phyloP scores from a whole-genome alignment of 1,139 yeast genomes.

The Candida glucosophila region DNA sequence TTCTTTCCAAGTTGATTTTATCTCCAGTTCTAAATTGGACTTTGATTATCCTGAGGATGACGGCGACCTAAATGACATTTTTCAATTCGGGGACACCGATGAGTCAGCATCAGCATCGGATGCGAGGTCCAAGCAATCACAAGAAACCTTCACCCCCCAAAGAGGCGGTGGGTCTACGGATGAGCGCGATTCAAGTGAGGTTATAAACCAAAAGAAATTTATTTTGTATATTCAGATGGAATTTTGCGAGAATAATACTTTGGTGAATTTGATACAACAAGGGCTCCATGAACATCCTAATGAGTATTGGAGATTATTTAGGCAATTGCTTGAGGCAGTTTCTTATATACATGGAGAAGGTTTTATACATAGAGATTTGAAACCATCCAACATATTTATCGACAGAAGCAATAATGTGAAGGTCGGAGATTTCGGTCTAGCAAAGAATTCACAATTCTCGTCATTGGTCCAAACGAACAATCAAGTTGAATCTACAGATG shows the following conservation, averaged over 20 bases:
- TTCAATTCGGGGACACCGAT: slow-evolving; percentile 18
- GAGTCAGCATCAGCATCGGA: slow-evolving; percentile 4
- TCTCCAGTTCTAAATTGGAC: slow-evolving; percentile 57
- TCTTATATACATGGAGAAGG: slow-evolving; percentile 91
- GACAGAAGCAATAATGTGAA: slow-evolving; percentile 84
- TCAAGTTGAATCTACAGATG: slow-evolving; percentile 31
- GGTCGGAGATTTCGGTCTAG: slow-evolving; percentile 95
- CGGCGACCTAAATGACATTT: slow-evolving; percentile 14
- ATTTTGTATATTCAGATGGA: slow-evolving; percentile 88
- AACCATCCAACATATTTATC: slow-evolving; percentile 92
- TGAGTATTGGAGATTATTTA: slow-evolving; percentile 82
- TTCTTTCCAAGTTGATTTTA: slow-evolving; percentile 50
- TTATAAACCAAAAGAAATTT: slow-evolving; percentile 37
- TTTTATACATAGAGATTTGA: slow-evolving; percentile 88
- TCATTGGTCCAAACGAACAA: slow-evolving; percentile 32
- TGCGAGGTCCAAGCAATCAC: slow-evolving; percentile 10
- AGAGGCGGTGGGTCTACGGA: too few relatives aligned
- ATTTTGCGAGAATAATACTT: slow-evolving; percentile 77
- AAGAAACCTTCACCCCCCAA: too few relatives aligned
- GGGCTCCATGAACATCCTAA: slow-evolving; percentile 1
- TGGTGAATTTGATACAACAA: neutral
- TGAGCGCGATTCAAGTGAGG: too few relatives aligned
- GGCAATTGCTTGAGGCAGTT: slow-evolving; percentile 87
- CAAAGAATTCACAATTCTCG: slow-evolving; percentile 59
- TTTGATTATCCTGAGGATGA: slow-evolving; percentile 33